Base-by-base conservation (phyloP, 352 stramenopile species). In the Pythium phragmiticola region DNA sequence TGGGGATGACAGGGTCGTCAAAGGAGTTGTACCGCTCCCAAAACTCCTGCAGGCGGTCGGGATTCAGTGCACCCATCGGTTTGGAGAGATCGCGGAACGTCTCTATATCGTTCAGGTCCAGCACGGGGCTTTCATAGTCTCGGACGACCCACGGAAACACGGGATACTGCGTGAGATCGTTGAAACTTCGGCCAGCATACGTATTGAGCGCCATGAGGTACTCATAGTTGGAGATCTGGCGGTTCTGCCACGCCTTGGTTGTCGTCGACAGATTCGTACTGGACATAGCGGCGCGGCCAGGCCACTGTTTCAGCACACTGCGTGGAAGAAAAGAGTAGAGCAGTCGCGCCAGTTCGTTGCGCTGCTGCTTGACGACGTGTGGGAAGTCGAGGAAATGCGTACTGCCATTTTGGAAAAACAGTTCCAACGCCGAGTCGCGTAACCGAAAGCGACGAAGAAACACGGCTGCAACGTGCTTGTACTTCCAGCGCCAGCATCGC, bases 61-160 rank as follows among this genome's bases (percentile, higher is more conserved):
- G 76, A 70, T 99, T 99, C 2, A 99, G 78, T 3, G 98, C 98
- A 12, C 98, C 98, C 28, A 99, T 92, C 6, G 98, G 98, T 61
- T 99, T 99, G 0, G 84, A 96, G 7, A 99, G 70, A 73, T 99
- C 96, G 26, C 98, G 92, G 68, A 98, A 99, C 37, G 93, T 95
- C 28, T 87, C 80, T 3, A 84, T 84, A 37, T 99, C 87, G 26
- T 75, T 87, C 33, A 95, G 57, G 42, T 96, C 88, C 16, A 97
- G 61, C 4, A 69, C 80, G 4, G 87, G 66, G 63, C 73, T 76
- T 39, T 87, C 75, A 39, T 94, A 97, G 51, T 97, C 82, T 14
- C 73, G 73, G 16, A 97, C 52, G 7, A 97, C 82, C 89, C 90
- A 97, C 0, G 92, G 91, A 49, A 97, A 97, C 0, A 98, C 97